A percentile compares a stretch with the other conserved stretches of the same genome.
These are phyloP conservation scores for Globisporangium apiculatum DNA, from an alignment of 352 stramenopile species.

Conservation along the genomic window DNA sequence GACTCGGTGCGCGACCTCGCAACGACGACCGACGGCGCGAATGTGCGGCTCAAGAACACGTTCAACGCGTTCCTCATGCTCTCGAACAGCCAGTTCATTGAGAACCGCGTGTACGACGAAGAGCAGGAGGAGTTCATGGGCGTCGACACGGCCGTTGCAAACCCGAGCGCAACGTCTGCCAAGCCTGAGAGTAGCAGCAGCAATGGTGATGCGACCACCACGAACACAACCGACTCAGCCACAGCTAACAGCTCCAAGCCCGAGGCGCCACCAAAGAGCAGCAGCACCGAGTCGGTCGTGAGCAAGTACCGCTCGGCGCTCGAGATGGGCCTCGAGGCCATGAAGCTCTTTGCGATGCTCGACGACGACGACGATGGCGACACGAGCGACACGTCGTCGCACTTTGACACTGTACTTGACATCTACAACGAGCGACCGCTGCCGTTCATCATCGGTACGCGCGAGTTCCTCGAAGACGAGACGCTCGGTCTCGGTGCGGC, in stretches of 20 bases:
- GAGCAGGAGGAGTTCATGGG: conserved; percentile 71
- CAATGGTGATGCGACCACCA: conserved; percentile 1
- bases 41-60: conserved; percentile 76
- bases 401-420: conserved; percentile 72
- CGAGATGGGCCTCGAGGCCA: conserved; percentile 72
- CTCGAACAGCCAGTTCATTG: conserved; percentile 85
- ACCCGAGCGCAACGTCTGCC: conserved; percentile 3
- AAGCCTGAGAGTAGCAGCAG: too few relatives aligned
- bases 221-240: conserved; percentile 2
- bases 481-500: conserved; percentile 70
- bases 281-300: conserved; percentile 44
- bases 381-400: conserved; percentile 36
- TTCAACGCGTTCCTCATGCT: conserved; percentile 87
- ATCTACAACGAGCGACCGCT: conserved; percentile 87
- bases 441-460: conserved; percentile 84
- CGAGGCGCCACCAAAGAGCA: conserved; percentile 10
- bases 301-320: conserved; percentile 68
- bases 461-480: conserved; percentile 82
- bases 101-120: conserved; percentile 87
- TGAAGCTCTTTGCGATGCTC: conserved; percentile 83
- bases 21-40: conserved; percentile 50
- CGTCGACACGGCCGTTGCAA: conserved; percentile 12
- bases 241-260: conserved; percentile 9
- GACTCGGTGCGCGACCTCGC: conserved; percentile 64
- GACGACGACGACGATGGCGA: conserved; percentile 58